Evolutionary conservation across 805 yeast genomes (phyloP), one percentile per base, ranked within the genome.

Genomic region (Candida suzukii): DNA sequence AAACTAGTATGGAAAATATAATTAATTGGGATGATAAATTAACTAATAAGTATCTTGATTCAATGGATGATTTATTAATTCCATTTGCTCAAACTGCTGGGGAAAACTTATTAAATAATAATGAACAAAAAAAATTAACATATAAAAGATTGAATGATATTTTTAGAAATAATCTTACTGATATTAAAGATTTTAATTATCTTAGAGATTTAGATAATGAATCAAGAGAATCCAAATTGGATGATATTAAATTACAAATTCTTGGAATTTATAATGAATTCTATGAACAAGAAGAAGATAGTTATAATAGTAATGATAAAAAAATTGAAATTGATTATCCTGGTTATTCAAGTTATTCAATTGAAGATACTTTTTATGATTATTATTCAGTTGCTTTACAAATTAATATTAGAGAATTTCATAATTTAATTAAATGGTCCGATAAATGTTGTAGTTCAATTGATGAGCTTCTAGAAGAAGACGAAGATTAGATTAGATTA

Each of bases 11-110:
- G 10, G 41, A 56, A 6, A 69, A 68, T 14, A 51, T 79, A 3
- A 38, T 67, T 11, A 54, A 58, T 13, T 77, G 87, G 82, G 60
- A 67, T 33, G 69, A 70, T n/a, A 50, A 52, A 2, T 63, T 72
- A 41, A 64, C 70, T 3, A 65, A 66, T 4, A 56, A 64, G 22
- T 83, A 78, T 54, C 54, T 79, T 22, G 61, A 68, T 19, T 75
- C 66, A 39, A 64, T 64, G 10, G 56, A 55, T 30, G 38, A 37
- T 41, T 16, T 24, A 11, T 6, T n/a, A n/a, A n/a, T n/a, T n/a
- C n/a, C n/a, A n/a, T n/a, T n/a, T n/a, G n/a, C n/a, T n/a, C n/a
- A n/a, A 22, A 18, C 8, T 8, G 29, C 13, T 17, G 9, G 20
- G 24, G 6, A 35, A 24, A n/a, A 24, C n/a, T 13, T 11, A 8